phyloP scores from a whole-genome alignment of 331 rosid species.

The Acacia pycnantha region DNA sequence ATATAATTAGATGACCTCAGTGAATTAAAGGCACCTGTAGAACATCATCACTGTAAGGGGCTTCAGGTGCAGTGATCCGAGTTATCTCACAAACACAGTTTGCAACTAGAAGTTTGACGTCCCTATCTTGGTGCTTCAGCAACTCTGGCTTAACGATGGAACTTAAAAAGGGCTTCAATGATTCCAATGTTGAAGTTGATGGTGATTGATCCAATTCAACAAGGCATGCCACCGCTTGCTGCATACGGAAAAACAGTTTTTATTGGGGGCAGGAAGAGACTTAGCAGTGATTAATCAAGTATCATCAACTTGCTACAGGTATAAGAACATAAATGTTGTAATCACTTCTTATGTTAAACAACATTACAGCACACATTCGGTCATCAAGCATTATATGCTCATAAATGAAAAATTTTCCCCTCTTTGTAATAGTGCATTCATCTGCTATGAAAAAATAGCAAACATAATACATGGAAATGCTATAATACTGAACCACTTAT shows the following conservation, averaged over 20 bases:
- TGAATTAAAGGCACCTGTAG: constrained; percentile 61
- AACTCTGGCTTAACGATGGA: constrained; percentile 82
- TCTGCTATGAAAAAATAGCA: not conserved
- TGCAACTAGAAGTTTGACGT: constrained; percentile 94
- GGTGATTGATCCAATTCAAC: constrained; percentile 95
- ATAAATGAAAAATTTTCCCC: not conserved
- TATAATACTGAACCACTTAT: not conserved
- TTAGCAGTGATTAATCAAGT: not conserved
- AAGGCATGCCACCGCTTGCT: constrained; percentile 90
- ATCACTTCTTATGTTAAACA: constrained; percentile 2
- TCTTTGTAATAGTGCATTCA: not conserved
- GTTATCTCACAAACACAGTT: constrained; percentile 95
- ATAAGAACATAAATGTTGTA: not conserved
- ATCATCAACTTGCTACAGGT: not conserved
- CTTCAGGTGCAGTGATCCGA: constrained; percentile 98
- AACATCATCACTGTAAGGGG: constrained; percentile 90
- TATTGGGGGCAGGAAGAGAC: not conserved
- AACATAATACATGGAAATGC: constrained; percentile 2
- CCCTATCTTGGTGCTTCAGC: constrained; percentile 92
- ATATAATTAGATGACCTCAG: constrained; percentile 15
- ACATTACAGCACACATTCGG: constrained; percentile 8
- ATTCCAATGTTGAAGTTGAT: constrained; percentile 62
- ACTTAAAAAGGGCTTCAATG: constrained; percentile 81
- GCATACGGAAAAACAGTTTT: constrained; percentile 38
- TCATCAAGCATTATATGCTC: constrained; percentile 19